phyloP scores from a whole-genome alignment of 2,329 filamentous ascomycete genomes.

The Penicillium polonicum region DNA sequence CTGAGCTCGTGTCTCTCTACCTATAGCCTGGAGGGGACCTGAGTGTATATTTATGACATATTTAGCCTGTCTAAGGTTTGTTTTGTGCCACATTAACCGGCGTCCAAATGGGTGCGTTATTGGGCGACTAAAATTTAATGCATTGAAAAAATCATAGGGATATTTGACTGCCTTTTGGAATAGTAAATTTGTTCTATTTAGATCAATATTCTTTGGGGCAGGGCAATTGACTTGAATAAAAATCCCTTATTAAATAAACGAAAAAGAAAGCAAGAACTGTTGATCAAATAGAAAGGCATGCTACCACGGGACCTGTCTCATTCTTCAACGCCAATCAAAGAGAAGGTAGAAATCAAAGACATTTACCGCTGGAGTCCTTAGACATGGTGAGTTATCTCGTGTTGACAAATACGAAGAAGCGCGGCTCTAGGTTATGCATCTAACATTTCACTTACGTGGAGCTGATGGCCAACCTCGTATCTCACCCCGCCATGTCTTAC shows the following conservation, averaged over 20 bases:
- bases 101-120: too few species aligned
- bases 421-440: background rate
- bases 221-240: background rate
- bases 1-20: background rate
- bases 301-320: background rate
- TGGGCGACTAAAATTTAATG: background rate
- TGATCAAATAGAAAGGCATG: background rate
- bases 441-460: background rate
- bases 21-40: background rate
- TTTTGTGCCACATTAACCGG: too few species aligned
- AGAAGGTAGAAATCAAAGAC: background rate
- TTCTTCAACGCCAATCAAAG: background rate
- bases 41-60: too few species aligned
- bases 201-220: too few species aligned
- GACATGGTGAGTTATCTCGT: background rate
- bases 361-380: background rate
- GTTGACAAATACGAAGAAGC: background rate
- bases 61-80: too few species aligned
- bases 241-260: background rate
- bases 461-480: background rate
- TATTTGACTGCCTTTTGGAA: background rate
- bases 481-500: background rate
- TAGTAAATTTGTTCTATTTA: too few species aligned
- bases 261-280: background rate
- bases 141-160: background rate